Percentiles rank a stretch among this genome's conserved stretches.
phyloP scores from a whole-genome alignment of 108 stramenopile genomes.

The Aurantiochytrium sp. region DNA sequence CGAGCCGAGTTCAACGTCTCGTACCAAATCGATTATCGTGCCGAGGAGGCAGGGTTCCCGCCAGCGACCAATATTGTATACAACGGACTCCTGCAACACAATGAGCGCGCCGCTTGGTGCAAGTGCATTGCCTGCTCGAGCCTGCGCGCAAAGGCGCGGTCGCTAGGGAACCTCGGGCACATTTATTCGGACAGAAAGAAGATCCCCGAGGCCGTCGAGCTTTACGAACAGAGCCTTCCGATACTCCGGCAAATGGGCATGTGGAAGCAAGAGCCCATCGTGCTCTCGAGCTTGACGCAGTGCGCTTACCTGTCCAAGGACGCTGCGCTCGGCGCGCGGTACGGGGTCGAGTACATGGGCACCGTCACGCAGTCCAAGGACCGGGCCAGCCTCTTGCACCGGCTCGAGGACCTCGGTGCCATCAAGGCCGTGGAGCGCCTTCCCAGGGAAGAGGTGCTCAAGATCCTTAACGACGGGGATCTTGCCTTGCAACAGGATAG shows the following conservation, averaged over 20 bases:
- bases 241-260: background rate
- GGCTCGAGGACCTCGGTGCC: background rate
- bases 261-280: slow-evolving; percentile 31
- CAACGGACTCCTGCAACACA: background rate
- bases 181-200: background rate
- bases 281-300: background rate
- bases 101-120: background rate
- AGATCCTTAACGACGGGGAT: background rate
- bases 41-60: background rate
- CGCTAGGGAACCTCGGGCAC: background rate
- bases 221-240: background rate
- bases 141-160: background rate
- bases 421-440: background rate
- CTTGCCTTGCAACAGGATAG: background rate
- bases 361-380: background rate
- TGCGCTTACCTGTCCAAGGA: background rate
- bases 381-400: background rate
- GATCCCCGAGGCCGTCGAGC: background rate
- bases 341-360: background rate
- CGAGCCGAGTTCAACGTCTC: background rate
- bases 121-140: slow-evolving; percentile 17
- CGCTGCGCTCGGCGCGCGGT: background rate
- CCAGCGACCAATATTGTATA: background rate
- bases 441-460: background rate
- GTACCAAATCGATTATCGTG: background rate